Evolutionary conservation across 2,329 filamentous ascomycete genomes (phyloP), one percentile per base, ranked within the genome.

Genomic region (Ophiostoma tasmaniense): DNA sequence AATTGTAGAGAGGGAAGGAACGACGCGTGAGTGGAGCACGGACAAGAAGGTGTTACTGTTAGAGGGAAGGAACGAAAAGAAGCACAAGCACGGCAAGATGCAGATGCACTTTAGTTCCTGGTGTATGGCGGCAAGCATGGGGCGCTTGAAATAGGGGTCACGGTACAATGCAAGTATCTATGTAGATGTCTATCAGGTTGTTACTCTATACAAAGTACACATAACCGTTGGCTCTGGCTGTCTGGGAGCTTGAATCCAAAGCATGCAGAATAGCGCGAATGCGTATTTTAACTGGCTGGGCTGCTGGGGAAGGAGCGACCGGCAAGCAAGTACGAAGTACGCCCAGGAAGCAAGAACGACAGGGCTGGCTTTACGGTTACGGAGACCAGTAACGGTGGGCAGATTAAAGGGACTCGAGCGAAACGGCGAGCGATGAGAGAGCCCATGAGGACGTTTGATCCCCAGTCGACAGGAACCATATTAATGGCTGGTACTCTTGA

Each of bases 21-120:
- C 67, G 68, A 71, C 66, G 69, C 69, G 70, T 67, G 64, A 61
- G 69, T 68, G 66, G 68, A 62, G 67, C 61, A 68, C 37, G 22
- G 37, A 8, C 45, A 55, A 28, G 55, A 10, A 39, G 37, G 37
- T 61, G 25, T 61, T 59, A 33, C 33, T 33, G 33, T 33, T 8
- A 33, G 28, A 59, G 28, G 37, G 6, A 62, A 59, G 13, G n/a
- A 59, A 30, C 25, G 13, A 59, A 25, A 17, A 4, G 14, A 30
- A 35, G 66, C 33, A 64, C 37, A 35, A 66, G 69, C 33, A 67
- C 68, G 68, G 68, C 45, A 68, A 64, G 66, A 68, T 70, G 67
- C 69, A 70, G 69, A 59, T 55, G 67, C 35, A 11, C 55, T 61
- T 30, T 28, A 5, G 5, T 59, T 33, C 25, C 62, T 68, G 66